Percentiles rank a stretch among this genome's conserved stretches.
phyloP scores from a whole-genome alignment of 148 eudicot species.

The Hydrangea macrophylla region DNA sequence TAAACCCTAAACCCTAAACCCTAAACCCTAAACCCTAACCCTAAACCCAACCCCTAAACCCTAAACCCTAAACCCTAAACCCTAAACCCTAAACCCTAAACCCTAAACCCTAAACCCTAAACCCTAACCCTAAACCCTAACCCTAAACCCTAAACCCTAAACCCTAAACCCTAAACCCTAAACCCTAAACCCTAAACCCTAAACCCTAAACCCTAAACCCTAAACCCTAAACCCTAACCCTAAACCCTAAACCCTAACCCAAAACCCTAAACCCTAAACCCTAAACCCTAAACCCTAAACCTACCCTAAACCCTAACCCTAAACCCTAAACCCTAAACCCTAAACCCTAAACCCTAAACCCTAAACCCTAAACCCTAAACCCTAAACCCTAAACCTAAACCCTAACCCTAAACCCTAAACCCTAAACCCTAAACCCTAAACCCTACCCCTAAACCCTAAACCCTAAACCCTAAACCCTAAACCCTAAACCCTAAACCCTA shows the following conservation, averaged over 20 bases:
- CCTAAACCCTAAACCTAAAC: slow-evolving; percentile 14
- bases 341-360: slow-evolving; percentile 20
- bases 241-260: no score
- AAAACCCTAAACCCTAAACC: slow-evolving; percentile 15
- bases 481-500: slow-evolving; percentile 14
- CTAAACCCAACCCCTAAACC: neutral
- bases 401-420: slow-evolving; percentile 12
- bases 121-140: slow-evolving; percentile 13
- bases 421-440: neutral
- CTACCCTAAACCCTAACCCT: slow-evolving; percentile 20
- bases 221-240: slow-evolving; percentile 18
- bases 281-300: slow-evolving; percentile 20
- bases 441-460: slow-evolving; percentile 9
- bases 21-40: neutral
- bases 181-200: slow-evolving; percentile 20
- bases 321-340: slow-evolving; percentile 13
- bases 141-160: no score
- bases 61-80: slow-evolving; percentile 1
- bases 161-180: slow-evolving; percentile 12
- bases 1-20: neutral
- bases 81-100: no score
- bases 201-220: slow-evolving; percentile 23
- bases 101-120: slow-evolving; percentile 18
- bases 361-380: slow-evolving; percentile 6
- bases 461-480: slow-evolving; percentile 8